Evolutionary conservation across 352 stramenopile genomes (phyloP), one percentile per base, ranked within the genome.

Genomic region (Globisporangium rhizosaccharum): DNA sequence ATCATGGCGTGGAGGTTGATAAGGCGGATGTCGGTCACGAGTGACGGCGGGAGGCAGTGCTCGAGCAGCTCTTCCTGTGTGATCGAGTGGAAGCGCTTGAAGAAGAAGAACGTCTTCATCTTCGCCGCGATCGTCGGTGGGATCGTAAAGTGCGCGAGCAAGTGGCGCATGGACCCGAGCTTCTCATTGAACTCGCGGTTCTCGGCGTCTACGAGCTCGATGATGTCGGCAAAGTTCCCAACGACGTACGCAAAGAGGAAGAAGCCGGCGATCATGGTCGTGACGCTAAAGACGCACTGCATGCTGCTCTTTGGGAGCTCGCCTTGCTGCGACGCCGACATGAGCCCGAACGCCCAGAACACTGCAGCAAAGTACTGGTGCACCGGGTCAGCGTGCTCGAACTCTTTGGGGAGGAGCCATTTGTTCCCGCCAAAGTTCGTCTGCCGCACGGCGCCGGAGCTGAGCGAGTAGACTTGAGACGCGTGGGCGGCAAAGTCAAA

Each of bases 1-100:
- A 86, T 77, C 74, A 86, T 84, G 2, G 72, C 58, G 33, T 73
- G 67, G 17, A 86, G 39, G 36, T 84, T 69, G 14, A 84, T 59
- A 1, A 83, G 57, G 0, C 73, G 73, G 41, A 84, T 79, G 48
- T 86, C 76, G 2, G 73, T 79, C n/a, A 86, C 42, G 33, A 86
- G 53, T 4, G 76, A 78, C 0, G 73, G 76, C 14, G 76, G 76
- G 10, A 86, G 57, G 28, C 71, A 84, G 4, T 66, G 57, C 25
- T 75, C 67, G 3, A 86, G 56, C 11, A 79, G 50, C 18, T 72
- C 63, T 49, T 86, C 76, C 57, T 82, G 70, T 0, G 73, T 81
- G 62, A 84, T 84, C 1, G 71, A 78, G 47, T 84, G 76, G 53
- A 73, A 86, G 8, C 73, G 70, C 37, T 72, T 61, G 63, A 84